These are phyloP conservation scores for Peniophora sp. DNA, from an alignment of 1,284 basidiomycete genomes.

Conservation along the genomic window DNA sequence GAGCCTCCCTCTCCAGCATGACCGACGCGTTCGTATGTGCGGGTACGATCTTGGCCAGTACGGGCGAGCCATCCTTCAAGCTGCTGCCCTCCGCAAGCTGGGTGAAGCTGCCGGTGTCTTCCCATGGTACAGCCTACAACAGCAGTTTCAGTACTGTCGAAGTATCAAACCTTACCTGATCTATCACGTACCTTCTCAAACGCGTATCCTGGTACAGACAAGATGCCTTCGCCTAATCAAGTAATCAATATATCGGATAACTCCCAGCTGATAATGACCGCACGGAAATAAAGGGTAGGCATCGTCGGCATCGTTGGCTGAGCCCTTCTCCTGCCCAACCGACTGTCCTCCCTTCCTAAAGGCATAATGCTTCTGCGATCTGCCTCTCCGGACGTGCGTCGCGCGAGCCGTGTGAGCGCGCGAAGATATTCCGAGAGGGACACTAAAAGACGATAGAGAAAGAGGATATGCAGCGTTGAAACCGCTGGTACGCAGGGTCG, in stretches of 20 bases:
- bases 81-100: conserved; percentile 58
- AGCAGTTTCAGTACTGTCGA: background rate
- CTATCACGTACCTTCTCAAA: conserved; percentile 49
- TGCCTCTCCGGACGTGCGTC: too few species aligned
- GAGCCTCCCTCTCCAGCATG: conserved; percentile 62
- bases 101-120: conserved; percentile 65
- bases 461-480: too few species aligned
- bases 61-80: conserved; percentile 58
- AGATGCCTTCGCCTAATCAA: conserved; percentile 33
- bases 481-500: too few species aligned
- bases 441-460: too few species aligned
- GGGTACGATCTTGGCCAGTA: conserved; percentile 64
- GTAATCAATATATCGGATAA: too few species aligned
- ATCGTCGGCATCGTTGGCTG: conserved; percentile 11
- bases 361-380: too few species aligned
- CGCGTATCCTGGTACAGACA: conserved; percentile 59
- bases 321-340: too few species aligned
- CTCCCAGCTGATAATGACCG: too few species aligned
- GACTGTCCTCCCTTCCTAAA: too few species aligned
- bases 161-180: background rate
- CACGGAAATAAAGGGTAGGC: conserved; percentile 28
- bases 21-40: conserved; percentile 64
- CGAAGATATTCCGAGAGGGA: too few species aligned
- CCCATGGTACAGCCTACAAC: conserved; percentile 49
- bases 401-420: too few species aligned